phyloP scores from a whole-genome alignment of 1,139 yeast species.

The Geotrichum candidum region DNA sequence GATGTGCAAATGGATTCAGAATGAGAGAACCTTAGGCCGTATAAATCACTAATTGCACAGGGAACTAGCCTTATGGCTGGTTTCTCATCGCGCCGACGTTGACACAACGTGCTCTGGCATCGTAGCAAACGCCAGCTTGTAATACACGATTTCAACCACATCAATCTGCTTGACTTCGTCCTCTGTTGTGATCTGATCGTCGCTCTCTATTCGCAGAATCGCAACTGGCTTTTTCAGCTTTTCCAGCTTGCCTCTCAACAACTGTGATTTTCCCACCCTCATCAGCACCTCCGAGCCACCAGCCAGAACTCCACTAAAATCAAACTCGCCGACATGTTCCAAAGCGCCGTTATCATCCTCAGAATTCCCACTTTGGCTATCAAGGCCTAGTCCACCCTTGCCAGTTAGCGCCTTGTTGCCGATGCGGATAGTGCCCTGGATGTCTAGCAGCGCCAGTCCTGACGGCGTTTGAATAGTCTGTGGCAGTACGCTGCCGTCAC shows the following conservation, averaged over 20 bases:
- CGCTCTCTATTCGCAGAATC: conserved; percentile 23
- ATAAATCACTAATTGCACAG: neutral
- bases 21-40: neutral
- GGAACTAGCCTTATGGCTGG: neutral
- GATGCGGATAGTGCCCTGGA: conserved; percentile 33
- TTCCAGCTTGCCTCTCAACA: conserved; percentile 33
- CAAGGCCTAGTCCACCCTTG: conserved; percentile 14
- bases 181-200: conserved; percentile 10
- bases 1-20: neutral
- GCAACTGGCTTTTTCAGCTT: conserved; percentile 36
- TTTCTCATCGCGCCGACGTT: neutral
- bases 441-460: conserved; percentile 32
- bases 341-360: conserved; percentile 9
- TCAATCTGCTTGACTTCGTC: conserved; percentile 23
- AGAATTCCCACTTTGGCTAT: neutral
- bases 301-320: conserved; percentile 23
- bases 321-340: conserved; percentile 24
- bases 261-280: conserved; percentile 34
- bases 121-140: conserved; percentile 32
- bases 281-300: conserved; percentile 27
- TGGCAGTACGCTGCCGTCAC: conserved; percentile 22
- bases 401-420: conserved; percentile 25
- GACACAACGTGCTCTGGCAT: conserved; percentile 35
- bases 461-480: conserved; percentile 29
- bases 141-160: conserved; percentile 30